A percentile compares a stretch with the other conserved stretches of the same genome.
Conservation (phyloP, 371 early-diverging fungal species). For the Edhazardia aedis region DNA sequence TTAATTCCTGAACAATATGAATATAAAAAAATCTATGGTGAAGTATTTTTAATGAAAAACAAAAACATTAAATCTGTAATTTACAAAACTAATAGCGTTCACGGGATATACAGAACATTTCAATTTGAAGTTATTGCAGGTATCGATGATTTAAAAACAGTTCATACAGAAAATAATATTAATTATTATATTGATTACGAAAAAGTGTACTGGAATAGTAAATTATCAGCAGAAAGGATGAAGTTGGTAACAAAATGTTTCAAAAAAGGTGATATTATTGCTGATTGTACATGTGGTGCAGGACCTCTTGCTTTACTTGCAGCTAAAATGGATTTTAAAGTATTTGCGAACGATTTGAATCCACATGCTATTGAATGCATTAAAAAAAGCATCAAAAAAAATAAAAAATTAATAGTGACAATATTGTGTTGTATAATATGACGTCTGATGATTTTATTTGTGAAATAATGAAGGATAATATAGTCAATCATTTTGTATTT, state of each 20-base stretch:
- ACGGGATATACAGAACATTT: constrained; percentile 29
- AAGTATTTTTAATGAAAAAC: constrained; percentile 35
- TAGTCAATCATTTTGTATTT: constrained; percentile 40
- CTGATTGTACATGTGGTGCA: constrained; percentile 45
- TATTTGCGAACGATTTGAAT: constrained; percentile 44
- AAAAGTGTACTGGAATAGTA: constrained; percentile 46
- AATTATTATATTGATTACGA: constrained; percentile 38
- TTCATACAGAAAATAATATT: constrained; percentile 36
- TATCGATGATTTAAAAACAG: constrained; percentile 20
- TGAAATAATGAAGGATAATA: constrained; percentile 8
- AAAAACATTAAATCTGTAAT: constrained; percentile 35
- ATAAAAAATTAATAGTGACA: constrained; percentile 17
- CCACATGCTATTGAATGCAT: constrained; percentile 37
- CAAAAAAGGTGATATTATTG: constrained; percentile 19
- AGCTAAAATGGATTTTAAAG: constrained; percentile 23
- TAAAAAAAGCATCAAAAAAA: constrained; percentile 23
- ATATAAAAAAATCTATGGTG: constrained; percentile 37
- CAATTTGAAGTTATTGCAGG: constrained; percentile 42
- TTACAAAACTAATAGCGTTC: constrained; percentile 33
- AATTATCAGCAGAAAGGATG: constrained; percentile 39
- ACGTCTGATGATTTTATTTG: constrained; percentile 38
- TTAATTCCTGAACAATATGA: constrained; percentile 28
- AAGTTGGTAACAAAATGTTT: constrained; percentile 15
- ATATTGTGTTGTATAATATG: constrained; percentile 21
- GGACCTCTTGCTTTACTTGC: constrained; percentile 41